Evolutionary conservation across 768 basidiomycete genomes (phyloP).

Genomic region (Suillus discolor): DNA sequence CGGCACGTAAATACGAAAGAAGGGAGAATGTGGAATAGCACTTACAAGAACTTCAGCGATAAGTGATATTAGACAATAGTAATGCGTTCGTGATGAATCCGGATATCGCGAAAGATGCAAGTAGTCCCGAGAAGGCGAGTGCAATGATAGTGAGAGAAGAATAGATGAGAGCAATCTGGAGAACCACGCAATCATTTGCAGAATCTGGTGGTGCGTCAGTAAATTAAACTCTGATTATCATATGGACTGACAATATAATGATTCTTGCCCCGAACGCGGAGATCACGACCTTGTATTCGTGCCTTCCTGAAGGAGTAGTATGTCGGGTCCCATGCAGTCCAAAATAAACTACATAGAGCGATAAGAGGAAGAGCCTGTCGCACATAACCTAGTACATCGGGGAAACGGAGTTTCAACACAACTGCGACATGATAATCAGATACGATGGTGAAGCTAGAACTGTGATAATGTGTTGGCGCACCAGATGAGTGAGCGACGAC

Average conservation of each 20-base stretch:
- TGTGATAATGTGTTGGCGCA: conserved; percentile 3
- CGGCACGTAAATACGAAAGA: conserved; percentile 8
- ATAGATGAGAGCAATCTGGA: conserved; percentile 53
- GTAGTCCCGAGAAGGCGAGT: conserved; percentile 41
- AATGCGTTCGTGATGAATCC: conserved; percentile 35
- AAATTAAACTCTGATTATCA: neutral
- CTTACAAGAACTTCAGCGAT: conserved; percentile 61
- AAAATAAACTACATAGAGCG: conserved; percentile 62
- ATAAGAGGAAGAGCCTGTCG: conserved; percentile 52
- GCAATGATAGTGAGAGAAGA: conserved; percentile 46
- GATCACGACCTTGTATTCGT: conserved; percentile 68
- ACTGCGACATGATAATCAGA: conserved; percentile 32
- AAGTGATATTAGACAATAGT: conserved; percentile 51
- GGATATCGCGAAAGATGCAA: conserved; percentile 39
- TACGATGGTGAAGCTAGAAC: neutral
- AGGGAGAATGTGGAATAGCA: conserved; percentile 13
- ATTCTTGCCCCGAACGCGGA: conserved; percentile 65
- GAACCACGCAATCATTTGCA: conserved; percentile 64
- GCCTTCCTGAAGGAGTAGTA: conserved; percentile 63
- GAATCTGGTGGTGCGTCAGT: conserved; percentile 40
- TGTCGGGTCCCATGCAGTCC: conserved; percentile 88
- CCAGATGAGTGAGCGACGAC: conserved; percentile 48
- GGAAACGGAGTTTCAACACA: conserved; percentile 23
- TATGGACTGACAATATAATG: conserved; percentile 58
- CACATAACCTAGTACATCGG: conserved; percentile 21